phyloP scores from a whole-genome alignment of 73 alveolate species.

The Paramecium caudatum region DNA sequence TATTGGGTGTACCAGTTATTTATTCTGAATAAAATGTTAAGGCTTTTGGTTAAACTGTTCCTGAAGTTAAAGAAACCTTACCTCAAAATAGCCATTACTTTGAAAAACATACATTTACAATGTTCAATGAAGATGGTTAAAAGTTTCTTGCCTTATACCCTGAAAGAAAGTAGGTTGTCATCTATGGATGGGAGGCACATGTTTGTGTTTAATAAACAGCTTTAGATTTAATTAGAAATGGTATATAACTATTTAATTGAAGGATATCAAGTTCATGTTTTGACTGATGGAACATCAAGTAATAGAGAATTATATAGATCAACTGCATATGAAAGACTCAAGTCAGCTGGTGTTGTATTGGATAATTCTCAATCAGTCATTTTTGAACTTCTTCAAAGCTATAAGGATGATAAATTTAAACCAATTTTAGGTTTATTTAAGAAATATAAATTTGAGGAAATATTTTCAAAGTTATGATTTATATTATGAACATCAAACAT shows the following conservation, averaged over 20 bases:
- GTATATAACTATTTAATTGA: background rate
- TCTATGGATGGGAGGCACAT: constrained; percentile 58
- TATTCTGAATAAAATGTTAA: constrained; percentile 5
- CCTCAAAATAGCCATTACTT: background rate
- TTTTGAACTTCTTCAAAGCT: constrained; percentile 39
- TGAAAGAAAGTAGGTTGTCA: constrained; percentile 23
- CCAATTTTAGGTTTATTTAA: constrained; percentile 58
- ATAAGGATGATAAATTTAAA: constrained; percentile 60
- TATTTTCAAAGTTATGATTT: constrained; percentile 31
- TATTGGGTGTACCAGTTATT: constrained; percentile 14
- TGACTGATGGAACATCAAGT: constrained; percentile 72
- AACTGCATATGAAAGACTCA: constrained; percentile 19
- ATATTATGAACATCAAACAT: background rate
- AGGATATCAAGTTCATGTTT: constrained; percentile 60
- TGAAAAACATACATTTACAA: background rate
- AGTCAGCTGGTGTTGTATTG: constrained; percentile 53
- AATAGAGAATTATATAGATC: constrained; percentile 57
- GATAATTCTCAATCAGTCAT: constrained; percentile 51
- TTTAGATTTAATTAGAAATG: constrained; percentile 37
- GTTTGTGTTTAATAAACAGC: constrained; percentile 23
- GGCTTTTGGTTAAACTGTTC: constrained; percentile 33
- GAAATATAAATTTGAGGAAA: constrained; percentile 32
- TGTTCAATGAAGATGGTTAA: background rate
- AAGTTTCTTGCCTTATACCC: background rate
- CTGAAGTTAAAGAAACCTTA: background rate